Base-by-base conservation (phyloP, 2,329 filamentous ascomycete genomes). In the Colletotrichum agaves region DNA sequence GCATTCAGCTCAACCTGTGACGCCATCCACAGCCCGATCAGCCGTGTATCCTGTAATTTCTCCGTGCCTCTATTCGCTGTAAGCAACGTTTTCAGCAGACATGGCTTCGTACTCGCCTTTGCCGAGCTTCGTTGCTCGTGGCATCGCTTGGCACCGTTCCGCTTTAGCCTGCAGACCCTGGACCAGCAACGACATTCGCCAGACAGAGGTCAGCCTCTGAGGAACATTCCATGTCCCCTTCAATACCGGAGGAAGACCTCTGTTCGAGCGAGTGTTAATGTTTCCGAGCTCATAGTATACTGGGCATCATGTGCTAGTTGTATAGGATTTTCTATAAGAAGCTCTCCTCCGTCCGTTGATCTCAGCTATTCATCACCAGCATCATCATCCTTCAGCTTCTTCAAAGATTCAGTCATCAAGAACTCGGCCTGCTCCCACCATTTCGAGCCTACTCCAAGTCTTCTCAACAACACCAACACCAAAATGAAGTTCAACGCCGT, bases 401-500 rank as follows among this genome's bases (percentile, higher is more conserved):
- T 8, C 19, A 8, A 37, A 53, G 4, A 46, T n/a, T 2, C 33
- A 62, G 7, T 39, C 35, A 4, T 17, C 57, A 47, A 43, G 35
- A 27, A 27, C 27, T 8, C 27, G 8, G 27, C 6, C 17, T 19
- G 50, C 3, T 21, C 13, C 23, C 62, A 44, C 35, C 33, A 44
- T 13, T 19, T 23, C 50, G 52, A 52, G 4, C 49, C 15, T 3
- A 17, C 5, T 37, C n/a, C 31, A 41, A 47, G 11, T 19, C 31
- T 19, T 31, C 19, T n/a, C 33, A 17, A 17, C 46, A 19, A 4
- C 44, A 52, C 13, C 61, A 63, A 4, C 35, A 56, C 12, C 56
- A 61, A 62, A 5, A 79, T 79, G 77, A 78, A 77, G 73, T 60
- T 78, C 39, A 68, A 73, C 56, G 47, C 74, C 49, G 62, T 73